Base-by-base conservation (phyloP, 345 rosid genomes). In the Citrus medica region DNA sequence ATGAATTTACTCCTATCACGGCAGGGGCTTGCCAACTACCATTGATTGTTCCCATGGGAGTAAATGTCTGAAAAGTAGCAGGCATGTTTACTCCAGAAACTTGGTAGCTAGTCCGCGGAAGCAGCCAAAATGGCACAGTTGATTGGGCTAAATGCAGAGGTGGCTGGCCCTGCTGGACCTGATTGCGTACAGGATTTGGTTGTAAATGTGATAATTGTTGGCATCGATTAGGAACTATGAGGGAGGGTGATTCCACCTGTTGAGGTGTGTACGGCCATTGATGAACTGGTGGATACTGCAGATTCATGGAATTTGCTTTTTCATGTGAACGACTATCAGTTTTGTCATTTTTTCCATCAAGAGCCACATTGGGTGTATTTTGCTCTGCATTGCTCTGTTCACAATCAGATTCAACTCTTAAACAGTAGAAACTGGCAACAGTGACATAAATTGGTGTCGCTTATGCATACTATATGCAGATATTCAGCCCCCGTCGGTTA, bases 51-150 rank as follows among this genome's bases (percentile, higher is more conserved):
- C 78, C 68, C 7, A 63, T 22, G 66, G 88, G 73, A 58, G 73
- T 62, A 6, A 74, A 82, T 21, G 83, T 73, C 24, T 79, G 89
- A 67, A 80, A 58, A 14, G 81, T 9, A 17, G 78, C 48, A 46
- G 87, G 76, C 10, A 71, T 42, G 58, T 77, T 76, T 37, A 69
- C 71, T 30, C 76, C 81, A 7, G 84, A 51, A 17, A 73, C 22
- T 38, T 77, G 77, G 82, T 71, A 83, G 83, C 79, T 74, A 37
- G 77, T 81, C 13, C 16, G 76, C 21, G 65, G 79, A 5, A 78
- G 80, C 48, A 67, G 71, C 86, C 90, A 83, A 71, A 85, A 72
- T 32, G 84, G 83, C n/a, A 79, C 22, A 13, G 66, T 6, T 1
- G 84, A 65, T 77, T 75, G 82, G 5, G 80, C 24, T 9, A 74